Evolutionary conservation across 2,329 filamentous ascomycete genomes (phyloP), one percentile per base, ranked within the genome.

Genomic region (Chaetoscypha palmicola): DNA sequence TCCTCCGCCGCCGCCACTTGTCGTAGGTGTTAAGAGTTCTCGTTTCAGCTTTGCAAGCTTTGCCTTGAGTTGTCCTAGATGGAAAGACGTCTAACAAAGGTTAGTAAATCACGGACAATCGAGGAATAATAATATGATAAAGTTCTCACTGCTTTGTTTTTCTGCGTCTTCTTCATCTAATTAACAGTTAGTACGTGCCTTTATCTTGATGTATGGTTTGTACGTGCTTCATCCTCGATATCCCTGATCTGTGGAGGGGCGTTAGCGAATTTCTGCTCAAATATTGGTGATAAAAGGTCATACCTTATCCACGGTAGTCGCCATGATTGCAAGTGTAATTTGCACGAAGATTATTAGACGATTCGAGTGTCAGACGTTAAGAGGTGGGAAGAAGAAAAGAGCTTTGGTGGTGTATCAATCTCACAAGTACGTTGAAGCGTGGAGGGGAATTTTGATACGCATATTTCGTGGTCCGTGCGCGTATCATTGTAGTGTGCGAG

Each of bases 31-130:
- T 55, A 98, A 76, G 38, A 98, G 80, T 68, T 98, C 92, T 63
- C 88, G 81, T 76, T 96, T 97, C 61, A 98, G 76, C 72, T 98
- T 98, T 37, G 92, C 91, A 62, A 98, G 79, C 70, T 98, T 98
- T 54, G 92, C 92, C 71, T 98, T 98, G 57, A 98, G 73, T 70
- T 97, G 91, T 68, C 87, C 89, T 67, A 96, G 72, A 76, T 96
- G 90, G 67, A 82, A 95, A 38, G 88, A 90, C 10, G 89, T 95
- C 3, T n/a, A n/a, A n/a, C n/a, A n/a, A n/a, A n/a, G n/a, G n/a
- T n/a, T n/a, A n/a, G n/a, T n/a, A n/a, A n/a, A n/a, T n/a, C n/a
- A n/a, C n/a, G n/a, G n/a, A n/a, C n/a, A n/a, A n/a, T n/a, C n/a
- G n/a, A n/a, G n/a, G n/a, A n/a, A n/a, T n/a, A n/a, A n/a, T n/a